These are phyloP conservation scores for Cymbopogon flexuosus DNA, from an alignment of 202 grass and related monocot species.

Conservation along the genomic window DNA sequence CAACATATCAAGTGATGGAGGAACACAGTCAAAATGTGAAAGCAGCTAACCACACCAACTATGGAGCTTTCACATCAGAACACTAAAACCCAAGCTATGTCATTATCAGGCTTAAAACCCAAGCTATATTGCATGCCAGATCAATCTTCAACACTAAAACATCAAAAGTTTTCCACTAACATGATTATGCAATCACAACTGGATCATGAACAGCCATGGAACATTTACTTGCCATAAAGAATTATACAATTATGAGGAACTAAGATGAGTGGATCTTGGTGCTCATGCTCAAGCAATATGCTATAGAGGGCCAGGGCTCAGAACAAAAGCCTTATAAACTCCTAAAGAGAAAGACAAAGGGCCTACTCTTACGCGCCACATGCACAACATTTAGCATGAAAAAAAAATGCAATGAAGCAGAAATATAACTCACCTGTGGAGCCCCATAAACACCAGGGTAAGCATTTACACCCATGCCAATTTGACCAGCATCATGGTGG, in stretches of 20 bases:
- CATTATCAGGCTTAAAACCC: background rate
- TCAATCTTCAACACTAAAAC: background rate
- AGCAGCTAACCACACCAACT: background rate
- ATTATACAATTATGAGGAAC: background rate
- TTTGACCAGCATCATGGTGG: conserved; percentile 68
- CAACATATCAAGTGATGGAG: background rate
- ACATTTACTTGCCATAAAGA: background rate
- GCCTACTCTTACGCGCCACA: background rate
- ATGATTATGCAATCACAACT: background rate
- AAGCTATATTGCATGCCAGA: background rate
- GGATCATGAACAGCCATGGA: background rate
- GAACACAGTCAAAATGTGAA: background rate
- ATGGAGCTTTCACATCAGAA: background rate
- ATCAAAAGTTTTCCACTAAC: background rate
- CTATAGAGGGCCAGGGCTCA: background rate
- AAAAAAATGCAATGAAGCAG: background rate
- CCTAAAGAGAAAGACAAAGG: background rate
- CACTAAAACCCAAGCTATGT: background rate
- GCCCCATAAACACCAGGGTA: conserved; percentile 79
- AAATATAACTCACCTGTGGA: conserved; percentile 62
- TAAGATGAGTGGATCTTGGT: background rate
- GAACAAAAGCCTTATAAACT: background rate
- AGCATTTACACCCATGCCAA: conserved; percentile 53
- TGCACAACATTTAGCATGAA: background rate
- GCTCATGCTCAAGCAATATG: background rate